A percentile compares a stretch with the other conserved stretches of the same genome.
phyloP scores from a whole-genome alignment of 2,329 filamentous ascomycete genomes.

The Paradendryphiella salina region DNA sequence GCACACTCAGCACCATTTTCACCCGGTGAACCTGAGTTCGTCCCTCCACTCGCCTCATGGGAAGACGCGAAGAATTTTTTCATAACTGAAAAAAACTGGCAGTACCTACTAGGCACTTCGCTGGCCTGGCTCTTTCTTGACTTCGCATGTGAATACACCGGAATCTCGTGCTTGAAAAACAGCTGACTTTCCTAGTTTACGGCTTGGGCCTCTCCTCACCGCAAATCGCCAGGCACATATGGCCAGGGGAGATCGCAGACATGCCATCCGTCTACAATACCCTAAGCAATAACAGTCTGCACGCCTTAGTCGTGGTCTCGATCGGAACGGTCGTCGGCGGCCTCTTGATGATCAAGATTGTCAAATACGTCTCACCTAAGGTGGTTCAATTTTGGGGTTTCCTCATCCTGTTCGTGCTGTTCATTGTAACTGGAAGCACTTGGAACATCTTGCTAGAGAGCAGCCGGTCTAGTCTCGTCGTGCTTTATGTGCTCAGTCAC shows the following conservation, averaged over 20 bases:
- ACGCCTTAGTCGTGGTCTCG: constrained; percentile 42
- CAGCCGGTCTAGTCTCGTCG: constrained; percentile 32
- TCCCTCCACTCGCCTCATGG: constrained; percentile 44
- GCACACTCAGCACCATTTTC: constrained; percentile 14
- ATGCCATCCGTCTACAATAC: constrained; percentile 26
- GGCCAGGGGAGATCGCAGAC: constrained; percentile 22
- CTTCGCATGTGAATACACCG: constrained; percentile 33
- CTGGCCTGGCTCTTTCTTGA: constrained; percentile 44
- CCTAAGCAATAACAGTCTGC: constrained; percentile 36
- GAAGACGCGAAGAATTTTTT: constrained; percentile 41
- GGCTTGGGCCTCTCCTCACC: constrained; percentile 44
- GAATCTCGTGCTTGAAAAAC: background rate
- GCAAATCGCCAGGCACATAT: constrained; percentile 43
- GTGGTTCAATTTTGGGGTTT: constrained; percentile 44
- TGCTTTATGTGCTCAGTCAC: constrained; percentile 41
- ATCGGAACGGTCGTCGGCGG: constrained; percentile 39
- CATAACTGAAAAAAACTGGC: constrained; percentile 44
- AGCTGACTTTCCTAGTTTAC: constrained; percentile 26
- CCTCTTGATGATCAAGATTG: constrained; percentile 40
- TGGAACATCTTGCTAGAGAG: constrained; percentile 36
- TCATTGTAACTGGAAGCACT: constrained; percentile 40
- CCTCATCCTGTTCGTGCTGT: constrained; percentile 35
- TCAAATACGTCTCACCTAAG: constrained; percentile 41
- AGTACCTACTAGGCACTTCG: constrained; percentile 44
- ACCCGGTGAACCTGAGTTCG: constrained; percentile 52